Percentiles rank a stretch among this genome's conserved stretches.
Conservation (phyloP, 495 filamentous ascomycete species). For the Hypoxylon fuscum region DNA sequence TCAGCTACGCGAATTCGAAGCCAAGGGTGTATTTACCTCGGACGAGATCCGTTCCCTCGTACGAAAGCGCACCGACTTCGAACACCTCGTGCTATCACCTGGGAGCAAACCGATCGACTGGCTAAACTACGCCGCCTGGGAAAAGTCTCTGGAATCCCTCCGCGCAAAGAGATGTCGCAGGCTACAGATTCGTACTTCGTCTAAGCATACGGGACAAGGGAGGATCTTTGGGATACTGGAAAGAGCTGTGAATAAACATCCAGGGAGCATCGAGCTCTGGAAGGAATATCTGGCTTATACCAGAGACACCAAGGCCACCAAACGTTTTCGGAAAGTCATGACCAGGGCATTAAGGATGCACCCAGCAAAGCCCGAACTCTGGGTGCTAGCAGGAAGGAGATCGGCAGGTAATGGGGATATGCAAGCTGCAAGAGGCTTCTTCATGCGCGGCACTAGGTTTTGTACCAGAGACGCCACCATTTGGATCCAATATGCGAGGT, state of each 20-base stretch:
- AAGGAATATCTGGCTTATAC: constrained; percentile 89
- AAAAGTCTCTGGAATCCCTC: constrained; percentile 86
- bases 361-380: constrained; percentile 82
- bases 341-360: constrained; percentile 83
- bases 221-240: constrained; percentile 90
- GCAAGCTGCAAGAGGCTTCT: constrained; percentile 77
- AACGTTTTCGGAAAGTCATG: constrained; percentile 80
- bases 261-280: constrained; percentile 86
- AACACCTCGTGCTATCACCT: constrained; percentile 86
- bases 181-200: constrained; percentile 72
- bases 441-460: constrained; percentile 90
- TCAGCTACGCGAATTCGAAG: constrained; percentile 86
- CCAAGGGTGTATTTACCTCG: constrained; percentile 89
- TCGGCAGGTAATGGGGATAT: constrained; percentile 85
- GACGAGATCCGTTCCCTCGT: constrained; percentile 89
- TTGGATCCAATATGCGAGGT: constrained; percentile 89
- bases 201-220: constrained; percentile 72
- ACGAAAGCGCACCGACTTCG: constrained; percentile 89
- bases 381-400: constrained; percentile 83
- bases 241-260: constrained; percentile 85
- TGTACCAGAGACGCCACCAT: constrained; percentile 74
- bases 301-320: constrained; percentile 75
- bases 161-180: constrained; percentile 83
- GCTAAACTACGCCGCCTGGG: constrained; percentile 86
- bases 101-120: constrained; percentile 80